Base-by-base conservation (phyloP, 1,139 yeast species). In the Nadsonia starkeyi-henricii region DNA sequence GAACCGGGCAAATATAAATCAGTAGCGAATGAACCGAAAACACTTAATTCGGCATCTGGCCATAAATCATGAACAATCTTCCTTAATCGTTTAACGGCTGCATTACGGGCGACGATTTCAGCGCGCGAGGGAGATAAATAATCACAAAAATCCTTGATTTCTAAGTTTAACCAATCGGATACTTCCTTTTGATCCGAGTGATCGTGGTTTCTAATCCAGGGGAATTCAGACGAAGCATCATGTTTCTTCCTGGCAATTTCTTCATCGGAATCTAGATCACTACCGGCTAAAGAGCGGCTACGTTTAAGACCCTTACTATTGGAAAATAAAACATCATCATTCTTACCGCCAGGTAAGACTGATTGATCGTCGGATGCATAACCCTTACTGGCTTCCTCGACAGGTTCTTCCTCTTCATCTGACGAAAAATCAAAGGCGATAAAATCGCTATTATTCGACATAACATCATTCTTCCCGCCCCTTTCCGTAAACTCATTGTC, bases 11-110 rank as follows among this genome's bases (percentile, higher is more conserved):
- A 69, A 59, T 89, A 91, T 53, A 93, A 68, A 61, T 89, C 96
- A 0, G 98, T 89, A 0, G 98, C 97, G 63, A 79, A 85, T 0
- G 97, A 88, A 0, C 99, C 99, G 69, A 93, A 91, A 17, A 89
- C 95, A 57, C 81, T 84, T 9, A 84, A 76, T 50, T 81, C 83
- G 2, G 95, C 81, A 53, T 79, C 85, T 0, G 80, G 79, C 97
- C 98, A 91, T 50, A 82, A 70, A 2, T 67, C 60, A 33, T 64
- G 64, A 9, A 89, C 83, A 13, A 77, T 72, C 2, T 63, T 59
- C 52, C 82, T 78, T 42, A 93, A 67, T 44, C 76, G 72, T 43
- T 71, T 65, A 18, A 91, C 81, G 1, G 88, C 81, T 9, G 65
- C 66, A 55, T 85, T 84, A 60, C 98, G 77, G 8, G 75, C 69